Evolutionary conservation across 2,329 filamentous ascomycete genomes (phyloP).

Genomic region (Pestalotiopsis sp.): DNA sequence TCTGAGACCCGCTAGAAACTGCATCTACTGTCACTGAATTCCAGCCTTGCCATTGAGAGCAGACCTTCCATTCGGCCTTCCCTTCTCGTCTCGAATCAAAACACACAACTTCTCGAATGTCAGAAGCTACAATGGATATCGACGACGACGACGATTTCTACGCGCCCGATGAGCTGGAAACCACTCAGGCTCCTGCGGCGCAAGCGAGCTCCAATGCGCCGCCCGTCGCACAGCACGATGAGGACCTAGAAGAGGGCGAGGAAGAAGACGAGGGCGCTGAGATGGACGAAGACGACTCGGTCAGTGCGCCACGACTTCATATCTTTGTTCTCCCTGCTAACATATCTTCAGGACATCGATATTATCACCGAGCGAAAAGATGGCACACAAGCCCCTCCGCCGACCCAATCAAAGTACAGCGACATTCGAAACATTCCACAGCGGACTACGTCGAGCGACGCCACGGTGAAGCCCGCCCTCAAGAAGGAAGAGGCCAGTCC

Average conservation of each 20-base stretch:
- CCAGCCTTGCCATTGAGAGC: background rate
- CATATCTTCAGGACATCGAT: conserved; percentile 59
- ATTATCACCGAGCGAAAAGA: conserved; percentile 71
- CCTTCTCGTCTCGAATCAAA: background rate
- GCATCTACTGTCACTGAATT: background rate
- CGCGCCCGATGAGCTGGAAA: conserved; percentile 56
- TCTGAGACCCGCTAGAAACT: background rate
- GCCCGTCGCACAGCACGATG: conserved; percentile 41
- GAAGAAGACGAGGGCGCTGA: conserved; percentile 64
- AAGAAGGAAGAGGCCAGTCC: conserved; percentile 48
- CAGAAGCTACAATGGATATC: conserved; percentile 57
- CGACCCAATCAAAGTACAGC: conserved; percentile 62
- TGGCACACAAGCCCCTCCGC: conserved; percentile 60
- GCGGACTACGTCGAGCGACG: conserved; percentile 56
- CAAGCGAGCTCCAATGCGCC: conserved; percentile 29
- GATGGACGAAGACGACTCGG: conserved; percentile 63
- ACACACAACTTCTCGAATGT: background rate
- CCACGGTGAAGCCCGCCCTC: conserved; percentile 44
- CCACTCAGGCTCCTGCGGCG: conserved; percentile 23
- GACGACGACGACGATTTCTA: conserved; percentile 72
- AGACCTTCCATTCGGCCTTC: background rate
- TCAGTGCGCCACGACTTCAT: conserved; percentile 24
- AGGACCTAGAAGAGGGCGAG: conserved; percentile 65
- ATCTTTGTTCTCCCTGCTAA: background rate
- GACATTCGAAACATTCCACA: conserved; percentile 69